These are phyloP conservation scores for Stephania yunnanensis DNA, from an alignment of 164 flowering plant genomes.

Conservation along the genomic window DNA sequence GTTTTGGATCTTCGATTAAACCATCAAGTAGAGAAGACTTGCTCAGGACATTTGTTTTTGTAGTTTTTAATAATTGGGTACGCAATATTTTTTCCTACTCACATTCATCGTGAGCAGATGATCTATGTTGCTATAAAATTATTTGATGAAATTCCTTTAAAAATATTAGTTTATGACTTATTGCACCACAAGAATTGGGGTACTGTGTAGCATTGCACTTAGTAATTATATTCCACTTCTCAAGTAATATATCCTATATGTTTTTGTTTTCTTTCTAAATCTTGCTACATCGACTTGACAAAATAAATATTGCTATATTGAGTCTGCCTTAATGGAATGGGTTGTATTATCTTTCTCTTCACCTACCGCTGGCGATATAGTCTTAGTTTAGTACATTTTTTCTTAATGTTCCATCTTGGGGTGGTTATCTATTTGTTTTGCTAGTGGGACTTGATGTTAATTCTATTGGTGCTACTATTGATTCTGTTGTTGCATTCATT, in stretches of 20 bases:
- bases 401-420: conserved; percentile 56
- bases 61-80: too few species aligned
- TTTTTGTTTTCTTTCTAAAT: not conserved
- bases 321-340: not conserved
- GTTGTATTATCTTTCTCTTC: not conserved
- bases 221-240: not conserved
- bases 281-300: too few species aligned
- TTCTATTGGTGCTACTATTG: conserved; percentile 88
- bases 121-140: too few species aligned
- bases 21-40: too few species aligned
- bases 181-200: not conserved
- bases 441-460: conserved; percentile 91
- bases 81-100: too few species aligned
- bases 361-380: not conserved
- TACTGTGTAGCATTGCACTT: not conserved
- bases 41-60: too few species aligned
- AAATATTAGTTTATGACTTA: too few species aligned
- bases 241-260: not conserved
- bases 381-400: conserved; percentile 1
- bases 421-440: conserved; percentile 94
- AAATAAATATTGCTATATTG: not conserved
- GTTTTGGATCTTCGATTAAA: too few species aligned
- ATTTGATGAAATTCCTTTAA: too few species aligned
- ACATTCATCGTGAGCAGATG: too few species aligned
- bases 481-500: conserved; percentile 86